A percentile compares a stretch with the other conserved stretches of the same genome.
Conservation (phyloP, 768 basidiomycete species). For the Lepiota venenata region DNA sequence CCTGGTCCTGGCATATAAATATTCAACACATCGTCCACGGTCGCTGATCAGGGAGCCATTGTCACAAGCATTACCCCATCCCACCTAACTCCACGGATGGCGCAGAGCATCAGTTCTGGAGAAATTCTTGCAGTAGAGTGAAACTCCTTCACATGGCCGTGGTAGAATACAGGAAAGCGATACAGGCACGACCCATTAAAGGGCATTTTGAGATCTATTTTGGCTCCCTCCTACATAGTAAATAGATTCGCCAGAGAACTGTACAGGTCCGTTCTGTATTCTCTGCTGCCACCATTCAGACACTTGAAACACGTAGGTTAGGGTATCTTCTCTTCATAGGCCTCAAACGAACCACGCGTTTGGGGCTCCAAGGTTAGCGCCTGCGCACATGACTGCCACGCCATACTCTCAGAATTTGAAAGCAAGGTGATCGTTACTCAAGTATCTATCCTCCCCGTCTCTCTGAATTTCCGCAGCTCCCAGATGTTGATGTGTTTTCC, state of each 20-base stretch:
- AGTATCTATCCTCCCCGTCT: neutral
- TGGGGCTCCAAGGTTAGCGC: constrained; percentile 70
- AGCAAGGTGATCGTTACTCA: constrained; percentile 41
- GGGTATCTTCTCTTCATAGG: constrained; percentile 82
- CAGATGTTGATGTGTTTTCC: constrained; percentile 93
- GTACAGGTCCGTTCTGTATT: constrained; percentile 38
- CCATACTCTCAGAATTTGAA: constrained; percentile 74
- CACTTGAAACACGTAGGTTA: too few species aligned
- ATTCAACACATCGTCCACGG: too few species aligned
- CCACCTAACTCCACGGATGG: constrained; percentile 76
- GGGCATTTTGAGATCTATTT: constrained; percentile 93
- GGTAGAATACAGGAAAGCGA: constrained; percentile 71
- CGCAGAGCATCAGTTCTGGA: constrained; percentile 71
- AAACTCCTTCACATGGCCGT: constrained; percentile 77
- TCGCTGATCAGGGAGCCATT: too few species aligned
- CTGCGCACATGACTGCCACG: constrained; percentile 72
- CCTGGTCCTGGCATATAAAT: too few species aligned
- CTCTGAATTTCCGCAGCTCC: constrained; percentile 47
- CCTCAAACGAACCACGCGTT: constrained; percentile 58
- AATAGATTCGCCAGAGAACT: constrained; percentile 66
- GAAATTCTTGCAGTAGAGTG: constrained; percentile 70
- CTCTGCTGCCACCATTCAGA: neutral
- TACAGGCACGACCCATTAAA: constrained; percentile 79
- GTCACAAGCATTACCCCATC: too few species aligned
- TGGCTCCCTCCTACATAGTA: constrained; percentile 70